A percentile compares a stretch with the other conserved stretches of the same genome.
Evolutionary conservation across 2,329 filamentous ascomycete species (phyloP).

Genomic region (Ustilaginoidea virens): DNA sequence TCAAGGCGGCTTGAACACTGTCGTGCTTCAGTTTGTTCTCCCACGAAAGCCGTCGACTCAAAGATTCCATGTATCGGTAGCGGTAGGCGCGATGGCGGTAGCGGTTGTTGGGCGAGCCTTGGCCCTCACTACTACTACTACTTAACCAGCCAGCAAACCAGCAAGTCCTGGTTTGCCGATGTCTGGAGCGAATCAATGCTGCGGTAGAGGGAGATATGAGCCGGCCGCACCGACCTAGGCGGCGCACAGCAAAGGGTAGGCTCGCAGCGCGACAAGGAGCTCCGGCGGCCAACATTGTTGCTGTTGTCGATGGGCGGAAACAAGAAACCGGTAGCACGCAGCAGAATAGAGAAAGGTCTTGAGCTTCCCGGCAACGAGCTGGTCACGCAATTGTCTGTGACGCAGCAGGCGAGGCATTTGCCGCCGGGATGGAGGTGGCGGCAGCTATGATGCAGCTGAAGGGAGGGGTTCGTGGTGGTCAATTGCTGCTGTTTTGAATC

Average conservation of each 20-base stretch:
- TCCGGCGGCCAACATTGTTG: slow-evolving; percentile 2
- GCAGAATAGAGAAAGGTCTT: too few species aligned
- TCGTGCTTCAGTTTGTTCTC: slow-evolving; percentile 22
- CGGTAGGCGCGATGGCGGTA: slow-evolving; percentile 27
- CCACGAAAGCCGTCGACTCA: slow-evolving; percentile 30
- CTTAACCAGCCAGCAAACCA: slow-evolving; percentile 33
- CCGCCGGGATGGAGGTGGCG: too few species aligned
- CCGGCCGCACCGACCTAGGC: slow-evolving; percentile 1
- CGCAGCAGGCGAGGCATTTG: too few species aligned
- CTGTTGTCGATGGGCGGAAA: too few species aligned
- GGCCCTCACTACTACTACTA: slow-evolving; percentile 23
- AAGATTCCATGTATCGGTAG: slow-evolving; percentile 28
- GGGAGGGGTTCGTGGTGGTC: too few species aligned
- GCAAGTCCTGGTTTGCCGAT: slow-evolving; percentile 23
- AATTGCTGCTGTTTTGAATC: too few species aligned
- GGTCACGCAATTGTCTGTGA: too few species aligned
- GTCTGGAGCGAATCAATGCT: slow-evolving; percentile 2
- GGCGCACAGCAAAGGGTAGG: slow-evolving; percentile 1
- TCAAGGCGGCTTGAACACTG: slow-evolving; percentile 21
- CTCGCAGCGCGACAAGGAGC: neutral
- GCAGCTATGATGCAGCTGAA: too few species aligned
- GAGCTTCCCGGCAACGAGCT: too few species aligned
- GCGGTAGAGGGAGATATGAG: slow-evolving; percentile 1
- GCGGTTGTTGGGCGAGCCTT: slow-evolving; percentile 26
- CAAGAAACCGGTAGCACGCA: too few species aligned